Evolutionary conservation across 371 early-diverging fungal genomes (phyloP), one percentile per base, ranked within the genome.

Genomic region (Lichtheimia ornata): DNA sequence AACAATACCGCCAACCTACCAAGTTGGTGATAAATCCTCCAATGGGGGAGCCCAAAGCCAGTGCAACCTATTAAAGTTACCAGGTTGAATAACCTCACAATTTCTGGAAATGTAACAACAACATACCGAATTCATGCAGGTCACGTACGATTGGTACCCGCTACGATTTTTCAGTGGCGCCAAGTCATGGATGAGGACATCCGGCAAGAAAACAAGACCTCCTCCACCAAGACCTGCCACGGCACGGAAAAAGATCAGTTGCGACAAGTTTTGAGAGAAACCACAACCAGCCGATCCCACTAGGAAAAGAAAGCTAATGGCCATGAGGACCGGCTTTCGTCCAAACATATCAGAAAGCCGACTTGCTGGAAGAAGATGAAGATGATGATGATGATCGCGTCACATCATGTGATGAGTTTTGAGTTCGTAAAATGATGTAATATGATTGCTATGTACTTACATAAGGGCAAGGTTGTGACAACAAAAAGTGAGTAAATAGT

Each of bases 151-250:
- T 55, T 78, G 78, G 30, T 71, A 78, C 53, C 71, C 66, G 4
- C 78, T 75, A 28, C 78, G 59, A 24, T 66, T 30, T 24, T 71
- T 50, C 57, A 74, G 61, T 4, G 75, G 73, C 0, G 74, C 59
- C 3, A 78, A 28, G 42, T 78, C 78, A 52, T 74, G 74, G n/a
- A 78, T 64, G 6, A 64, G 49, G 14, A 64, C 59, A 7, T 53
- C 53, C 1, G 59, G 35, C 45, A 64, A 45, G 42, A 35, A 51
- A 59, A 64, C 59, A 9, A 94, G 67, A 1, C 96, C 96, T 9
- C 90, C 91, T 0, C 92, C 94, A 2, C 97, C 95, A 12, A 89
- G 53, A 9, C 93, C 93, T 3, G 91, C 84, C 40, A 91, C 56
- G 3, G 91, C 91, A 35, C 94, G 84, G 2, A 84, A 87, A n/a